phyloP scores from a whole-genome alignment of 2,329 filamentous ascomycete species.

The Colletotrichum filicis region DNA sequence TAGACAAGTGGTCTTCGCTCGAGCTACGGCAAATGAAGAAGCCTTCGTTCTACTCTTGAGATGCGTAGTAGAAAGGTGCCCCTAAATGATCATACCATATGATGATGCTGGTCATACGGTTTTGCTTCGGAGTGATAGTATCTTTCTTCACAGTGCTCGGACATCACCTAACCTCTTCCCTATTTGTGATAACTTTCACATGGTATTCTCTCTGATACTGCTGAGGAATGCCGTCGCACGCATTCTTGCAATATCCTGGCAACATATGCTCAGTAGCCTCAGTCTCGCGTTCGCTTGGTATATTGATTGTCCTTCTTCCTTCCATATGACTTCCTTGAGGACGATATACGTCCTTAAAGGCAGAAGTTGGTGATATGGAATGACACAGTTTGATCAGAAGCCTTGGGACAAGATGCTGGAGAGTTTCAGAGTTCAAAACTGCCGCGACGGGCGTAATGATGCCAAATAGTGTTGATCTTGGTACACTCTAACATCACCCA shows the following conservation, averaged over 20 bases:
- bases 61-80: not conserved
- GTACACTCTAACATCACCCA: not conserved
- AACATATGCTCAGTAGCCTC: too few species aligned
- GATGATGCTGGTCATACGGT: not conserved
- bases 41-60: not conserved
- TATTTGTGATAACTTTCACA: not conserved
- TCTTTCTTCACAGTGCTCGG: not conserved
- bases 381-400: not conserved
- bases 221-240: too few species aligned
- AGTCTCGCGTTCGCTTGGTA: too few species aligned
- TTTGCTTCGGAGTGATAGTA: not conserved
- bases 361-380: not conserved
- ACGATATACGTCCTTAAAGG: not conserved
- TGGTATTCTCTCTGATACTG: not conserved
- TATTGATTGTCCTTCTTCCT: too few species aligned
- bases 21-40: not conserved
- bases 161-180: not conserved
- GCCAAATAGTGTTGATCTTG: not conserved
- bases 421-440: not conserved
- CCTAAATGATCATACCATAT: not conserved
- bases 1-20: not conserved
- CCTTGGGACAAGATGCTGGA: too few species aligned
- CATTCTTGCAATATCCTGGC: too few species aligned
- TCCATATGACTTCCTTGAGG: too few species aligned
- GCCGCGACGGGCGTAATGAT: not conserved